Percentiles rank a stretch among this genome's conserved stretches.
Evolutionary conservation across 106 monocot species (phyloP).

Genomic region (Chionographis japonica): DNA sequence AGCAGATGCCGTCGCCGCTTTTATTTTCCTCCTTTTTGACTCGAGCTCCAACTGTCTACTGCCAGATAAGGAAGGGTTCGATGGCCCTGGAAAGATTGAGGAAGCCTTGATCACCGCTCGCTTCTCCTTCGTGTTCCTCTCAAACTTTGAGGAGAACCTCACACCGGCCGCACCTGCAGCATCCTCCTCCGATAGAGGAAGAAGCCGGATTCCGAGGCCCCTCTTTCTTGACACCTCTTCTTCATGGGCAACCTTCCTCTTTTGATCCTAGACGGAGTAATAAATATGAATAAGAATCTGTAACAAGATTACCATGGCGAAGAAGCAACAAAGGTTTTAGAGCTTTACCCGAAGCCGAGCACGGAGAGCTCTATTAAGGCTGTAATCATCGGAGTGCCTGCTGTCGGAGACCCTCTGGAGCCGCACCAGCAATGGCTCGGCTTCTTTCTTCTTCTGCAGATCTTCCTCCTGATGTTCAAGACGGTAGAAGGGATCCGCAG

Average conservation of each 20-base stretch:
- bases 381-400: slow-evolving; percentile 83
- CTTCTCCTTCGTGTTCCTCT: slow-evolving; percentile 63
- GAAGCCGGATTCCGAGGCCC: slow-evolving; percentile 79
- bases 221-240: slow-evolving; percentile 55
- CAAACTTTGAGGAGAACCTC: slow-evolving; percentile 75
- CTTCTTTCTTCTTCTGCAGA: slow-evolving; percentile 92
- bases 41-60: slow-evolving; percentile 44
- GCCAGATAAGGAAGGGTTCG: slow-evolving; percentile 10
- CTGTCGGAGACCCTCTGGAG: slow-evolving; percentile 85
- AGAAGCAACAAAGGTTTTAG: neutral
- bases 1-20: slow-evolving; percentile 45
- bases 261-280: slow-evolving; percentile 49
- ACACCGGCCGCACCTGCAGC: slow-evolving; percentile 40
- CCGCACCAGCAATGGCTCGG: slow-evolving; percentile 76
- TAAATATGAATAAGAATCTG: neutral
- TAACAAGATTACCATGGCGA: neutral
- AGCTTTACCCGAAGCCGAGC: slow-evolving; percentile 63
- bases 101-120: slow-evolving; percentile 83
- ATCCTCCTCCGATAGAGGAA: slow-evolving; percentile 78
- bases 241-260: slow-evolving; percentile 79
- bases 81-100: slow-evolving; percentile 68
- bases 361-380: slow-evolving; percentile 77
- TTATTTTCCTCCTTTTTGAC: slow-evolving; percentile 66
- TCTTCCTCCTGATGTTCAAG: slow-evolving; percentile 95
- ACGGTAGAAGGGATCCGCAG: slow-evolving; percentile 83